Base-by-base conservation (phyloP, 345 rosid genomes). In the Ricinus communis region DNA sequence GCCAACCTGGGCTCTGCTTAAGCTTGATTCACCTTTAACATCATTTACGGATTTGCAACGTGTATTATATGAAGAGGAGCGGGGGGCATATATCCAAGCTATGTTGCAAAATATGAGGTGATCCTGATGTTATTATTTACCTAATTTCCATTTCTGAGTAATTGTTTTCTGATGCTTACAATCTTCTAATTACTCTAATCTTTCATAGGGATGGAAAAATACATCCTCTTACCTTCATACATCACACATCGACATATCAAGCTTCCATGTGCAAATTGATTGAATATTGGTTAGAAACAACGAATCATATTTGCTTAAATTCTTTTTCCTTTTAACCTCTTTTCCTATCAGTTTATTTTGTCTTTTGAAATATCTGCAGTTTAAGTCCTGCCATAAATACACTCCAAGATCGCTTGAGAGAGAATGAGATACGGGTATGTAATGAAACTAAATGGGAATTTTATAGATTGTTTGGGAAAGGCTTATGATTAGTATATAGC, bases 221-320 rank as follows among this genome's bases (percentile, higher is more conserved):
- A 66, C 98, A 95, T 80, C 98, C 98, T 2, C 91, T 95, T 70
- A 74, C 94, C 66, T 92, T 82, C 82, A 88, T 95, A 66, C 97
- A 95, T 82, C 96, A 92, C 84, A 87, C 97, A 33, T 88, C 97
- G 2, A 95, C 97, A 5, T 95, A 95, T 82, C 97, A 92, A 81
- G 96, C 99, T 72, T 89, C 99, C 59, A 76, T 92, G 85, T 95
- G 97, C 93, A 95, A 92, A 79, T 79, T 95, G 71, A 95, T 95
- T 11, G 99, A 95, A 68, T 89, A 92, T 72, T 95, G 99, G 99
- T 94, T 63, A 76, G 97, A 73, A 63, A 59, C 71, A 66, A 12
- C 21, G 62, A 33, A 59, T 64, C 19, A 9, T 41, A 52, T 67
- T 59, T 70, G 30, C 69, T 61, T 47, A 30, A 27, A 21, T 52